phyloP scores from a whole-genome alignment of 2,329 filamentous ascomycete genomes.

The Fusarium newnesense region DNA sequence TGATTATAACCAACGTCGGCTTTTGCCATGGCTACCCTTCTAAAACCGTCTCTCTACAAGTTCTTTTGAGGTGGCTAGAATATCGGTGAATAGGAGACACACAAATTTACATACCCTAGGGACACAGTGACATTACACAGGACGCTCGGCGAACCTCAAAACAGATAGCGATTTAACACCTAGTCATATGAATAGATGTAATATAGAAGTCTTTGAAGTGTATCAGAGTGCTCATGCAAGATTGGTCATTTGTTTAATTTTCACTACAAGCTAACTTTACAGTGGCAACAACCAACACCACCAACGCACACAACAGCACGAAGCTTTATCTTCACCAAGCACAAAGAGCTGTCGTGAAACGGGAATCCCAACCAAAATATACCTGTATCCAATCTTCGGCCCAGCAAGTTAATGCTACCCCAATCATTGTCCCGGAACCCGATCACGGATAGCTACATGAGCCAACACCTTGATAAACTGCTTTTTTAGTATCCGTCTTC shows the following conservation, averaged over 20 bases:
- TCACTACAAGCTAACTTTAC: background rate
- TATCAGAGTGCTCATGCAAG: background rate
- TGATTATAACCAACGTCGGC: background rate
- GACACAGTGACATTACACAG: background rate
- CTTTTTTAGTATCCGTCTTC: background rate
- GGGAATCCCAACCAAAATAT: background rate
- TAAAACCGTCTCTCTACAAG: background rate
- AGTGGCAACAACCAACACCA: background rate
- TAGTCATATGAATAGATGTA: background rate
- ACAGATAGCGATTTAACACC: background rate
- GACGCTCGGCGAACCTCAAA: background rate
- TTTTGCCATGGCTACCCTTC: background rate
- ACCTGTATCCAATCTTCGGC: constrained; percentile 16
- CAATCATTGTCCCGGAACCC: constrained; percentile 14
- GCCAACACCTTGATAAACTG: constrained; percentile 33
- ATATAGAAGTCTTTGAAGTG: background rate
- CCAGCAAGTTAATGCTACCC: constrained; percentile 25
- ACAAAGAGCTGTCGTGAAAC: constrained; percentile 10
- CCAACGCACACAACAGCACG: background rate
- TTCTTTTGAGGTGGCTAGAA: background rate
- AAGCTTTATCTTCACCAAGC: background rate
- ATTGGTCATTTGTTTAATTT: background rate
- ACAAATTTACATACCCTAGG: background rate
- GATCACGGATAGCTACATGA: constrained; percentile 24
- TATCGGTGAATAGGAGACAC: background rate